Conservation (phyloP, 1,139 yeast genomes). For the Zygoascus meyerae region DNA sequence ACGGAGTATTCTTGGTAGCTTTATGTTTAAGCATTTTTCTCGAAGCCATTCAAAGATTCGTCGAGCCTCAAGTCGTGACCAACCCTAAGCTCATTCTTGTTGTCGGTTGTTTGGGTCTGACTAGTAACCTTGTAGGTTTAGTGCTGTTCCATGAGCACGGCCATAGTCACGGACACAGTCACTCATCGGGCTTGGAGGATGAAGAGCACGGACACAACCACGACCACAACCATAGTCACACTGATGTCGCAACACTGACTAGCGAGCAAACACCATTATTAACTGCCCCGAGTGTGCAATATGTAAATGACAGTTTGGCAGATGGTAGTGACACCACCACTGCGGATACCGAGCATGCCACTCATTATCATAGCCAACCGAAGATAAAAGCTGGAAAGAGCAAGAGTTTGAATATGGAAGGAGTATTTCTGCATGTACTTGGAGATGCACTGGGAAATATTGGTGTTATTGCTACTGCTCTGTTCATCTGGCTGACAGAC, state of each 20-base stretch:
- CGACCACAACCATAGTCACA: constrained; percentile 20
- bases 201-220: constrained; percentile 22
- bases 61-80: constrained; percentile 70
- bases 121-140: constrained; percentile 78
- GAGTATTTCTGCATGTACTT: constrained; percentile 88
- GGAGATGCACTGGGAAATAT: constrained; percentile 96
- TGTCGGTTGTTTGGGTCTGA: constrained; percentile 79
- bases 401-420: constrained; percentile 89
- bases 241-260: background rate
- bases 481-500: constrained; percentile 90
- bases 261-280: constrained; percentile 23
- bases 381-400: constrained; percentile 28
- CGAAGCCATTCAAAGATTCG: constrained; percentile 86
- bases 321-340: constrained; percentile 7
- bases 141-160: constrained; percentile 82
- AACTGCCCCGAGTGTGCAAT: background rate
- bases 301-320: constrained; percentile 9
- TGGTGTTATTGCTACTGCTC: constrained; percentile 86
- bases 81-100: constrained; percentile 74
- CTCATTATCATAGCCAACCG: constrained; percentile 38
- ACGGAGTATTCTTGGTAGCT: constrained; percentile 88
- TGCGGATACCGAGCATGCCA: constrained; percentile 25
- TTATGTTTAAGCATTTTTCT: constrained; percentile 86
- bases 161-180: constrained; percentile 44
- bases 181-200: constrained; percentile 26